Percentiles rank a stretch among this genome's conserved stretches.
These are phyloP conservation scores for Penicillium roqueforti DNA, from an alignment of 495 filamentous ascomycete genomes.

Conservation along the genomic window DNA sequence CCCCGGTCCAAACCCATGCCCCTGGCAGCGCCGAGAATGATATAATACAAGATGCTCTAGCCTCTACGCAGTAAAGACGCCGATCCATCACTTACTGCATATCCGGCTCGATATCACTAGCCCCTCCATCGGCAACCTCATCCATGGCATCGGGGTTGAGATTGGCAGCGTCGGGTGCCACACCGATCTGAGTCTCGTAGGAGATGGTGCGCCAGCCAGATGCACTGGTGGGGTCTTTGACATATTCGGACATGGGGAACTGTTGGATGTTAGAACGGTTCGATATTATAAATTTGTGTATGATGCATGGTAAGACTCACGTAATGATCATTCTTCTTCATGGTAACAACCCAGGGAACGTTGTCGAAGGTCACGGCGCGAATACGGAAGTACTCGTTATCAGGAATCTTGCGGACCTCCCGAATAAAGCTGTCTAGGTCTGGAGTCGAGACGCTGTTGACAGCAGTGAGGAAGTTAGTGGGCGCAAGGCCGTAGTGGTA, in stretches of 20 bases:
- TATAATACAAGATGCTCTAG: constrained; percentile 22
- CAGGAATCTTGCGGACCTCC: constrained; percentile 78
- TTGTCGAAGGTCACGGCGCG: constrained; percentile 95
- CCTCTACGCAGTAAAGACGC: neutral
- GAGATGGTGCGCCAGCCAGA: constrained; percentile 70
- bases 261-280: constrained; percentile 14
- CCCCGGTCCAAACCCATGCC: neutral
- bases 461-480: constrained; percentile 95
- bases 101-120: constrained; percentile 41
- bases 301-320: constrained; percentile 30
- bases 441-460: constrained; percentile 81
- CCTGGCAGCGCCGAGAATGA: constrained; percentile 19
- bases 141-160: constrained; percentile 49
- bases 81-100: constrained; percentile 17
- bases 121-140: constrained; percentile 29
- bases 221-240: constrained; percentile 60
- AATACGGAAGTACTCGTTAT: constrained; percentile 96
- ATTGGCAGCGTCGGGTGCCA: constrained; percentile 36
- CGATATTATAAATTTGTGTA: neutral
- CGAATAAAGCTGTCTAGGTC: constrained; percentile 75
- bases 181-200: constrained; percentile 54
- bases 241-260: constrained; percentile 86
- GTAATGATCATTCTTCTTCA: constrained; percentile 99
- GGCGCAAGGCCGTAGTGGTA: constrained; percentile 91
- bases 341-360: constrained; percentile 94